A percentile compares a stretch with the other conserved stretches of the same genome.
phyloP scores from a whole-genome alignment of 2,329 filamentous ascomycete genomes.

The Exutisphaerella laricina region DNA sequence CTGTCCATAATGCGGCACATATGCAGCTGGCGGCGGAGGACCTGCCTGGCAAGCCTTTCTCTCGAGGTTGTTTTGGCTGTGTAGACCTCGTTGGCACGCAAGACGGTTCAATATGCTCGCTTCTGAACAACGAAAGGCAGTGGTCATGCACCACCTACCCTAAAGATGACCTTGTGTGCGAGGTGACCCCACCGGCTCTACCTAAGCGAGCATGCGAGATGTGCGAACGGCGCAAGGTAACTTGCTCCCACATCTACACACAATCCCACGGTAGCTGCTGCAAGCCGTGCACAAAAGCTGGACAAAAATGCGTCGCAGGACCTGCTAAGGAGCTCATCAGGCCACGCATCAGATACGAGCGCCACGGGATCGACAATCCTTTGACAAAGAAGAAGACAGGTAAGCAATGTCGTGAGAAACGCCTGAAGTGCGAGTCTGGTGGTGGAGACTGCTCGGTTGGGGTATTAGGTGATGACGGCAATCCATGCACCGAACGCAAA shows the following conservation, averaged over 20 bases:
- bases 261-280: conserved; percentile 31
- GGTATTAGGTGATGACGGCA: no score
- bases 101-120: conserved; percentile 27
- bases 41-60: conserved; percentile 15
- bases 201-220: conserved; percentile 34
- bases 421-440: conserved; percentile 12
- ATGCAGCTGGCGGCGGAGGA: conserved; percentile 4
- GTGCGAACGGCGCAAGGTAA: conserved; percentile 28
- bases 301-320: conserved; percentile 35
- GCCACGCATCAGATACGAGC: conserved; percentile 20
- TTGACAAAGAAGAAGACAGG: conserved; percentile 4
- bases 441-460: conserved; percentile 17
- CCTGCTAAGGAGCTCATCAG: conserved; percentile 27
- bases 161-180: conserved; percentile 32
- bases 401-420: conserved; percentile 6
- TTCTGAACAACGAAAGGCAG: conserved; percentile 30
- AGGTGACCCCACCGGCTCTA: conserved; percentile 31
- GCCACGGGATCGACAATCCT: conserved; percentile 16
- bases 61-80: conserved; percentile 18
- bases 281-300: conserved; percentile 27
- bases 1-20: no score
- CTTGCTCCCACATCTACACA: conserved; percentile 34
- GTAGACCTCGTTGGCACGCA: no score
- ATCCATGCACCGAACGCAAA: no score
- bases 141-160: conserved; percentile 38